Percentiles rank a stretch among this genome's conserved stretches.
phyloP scores from a whole-genome alignment of 2,329 filamentous ascomycete genomes.

The Dactylellina drechsleri region DNA sequence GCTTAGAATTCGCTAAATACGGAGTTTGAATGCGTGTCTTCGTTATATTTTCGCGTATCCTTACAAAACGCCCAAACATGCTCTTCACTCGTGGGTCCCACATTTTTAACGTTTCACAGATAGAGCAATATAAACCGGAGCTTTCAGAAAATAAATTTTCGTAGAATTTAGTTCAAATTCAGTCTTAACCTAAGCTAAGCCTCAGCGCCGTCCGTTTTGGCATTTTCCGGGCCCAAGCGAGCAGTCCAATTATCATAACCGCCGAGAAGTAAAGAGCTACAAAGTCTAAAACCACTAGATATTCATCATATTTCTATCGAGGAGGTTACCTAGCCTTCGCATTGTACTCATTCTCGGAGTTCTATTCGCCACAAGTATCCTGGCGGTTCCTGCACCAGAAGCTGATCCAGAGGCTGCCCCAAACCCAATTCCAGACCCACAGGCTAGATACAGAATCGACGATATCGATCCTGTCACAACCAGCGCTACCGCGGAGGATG shows the following conservation, averaged over 20 bases:
- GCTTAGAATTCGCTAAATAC: conserved; percentile 9
- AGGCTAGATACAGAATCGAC: conserved; percentile 14
- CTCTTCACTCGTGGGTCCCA: conserved; percentile 19
- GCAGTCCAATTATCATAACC: too few relatives aligned
- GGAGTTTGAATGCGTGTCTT: conserved; percentile 51
- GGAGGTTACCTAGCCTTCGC: neutral
- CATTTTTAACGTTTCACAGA: neutral
- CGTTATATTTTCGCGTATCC: neutral
- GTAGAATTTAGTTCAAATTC: too few relatives aligned
- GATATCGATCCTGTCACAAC: conserved; percentile 25
- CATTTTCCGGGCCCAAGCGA: too few relatives aligned
- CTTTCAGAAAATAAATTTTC: neutral
- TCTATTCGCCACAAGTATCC: neutral
- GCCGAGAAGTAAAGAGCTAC: neutral
- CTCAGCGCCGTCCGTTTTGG: too few relatives aligned
- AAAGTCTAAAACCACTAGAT: neutral
- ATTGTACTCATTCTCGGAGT: conserved; percentile 3
- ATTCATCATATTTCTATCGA: neutral
- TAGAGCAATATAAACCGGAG: conserved; percentile 26
- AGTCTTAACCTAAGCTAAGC: too few relatives aligned
- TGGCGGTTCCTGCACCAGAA: conserved; percentile 15
- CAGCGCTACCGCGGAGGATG: neutral
- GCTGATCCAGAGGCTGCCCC: conserved; percentile 9
- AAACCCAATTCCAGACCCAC: conserved; percentile 3
- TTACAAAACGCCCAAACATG: conserved; percentile 13